phyloP scores from a whole-genome alignment of 352 stramenopile genomes.

The Phytophthora idaei region DNA sequence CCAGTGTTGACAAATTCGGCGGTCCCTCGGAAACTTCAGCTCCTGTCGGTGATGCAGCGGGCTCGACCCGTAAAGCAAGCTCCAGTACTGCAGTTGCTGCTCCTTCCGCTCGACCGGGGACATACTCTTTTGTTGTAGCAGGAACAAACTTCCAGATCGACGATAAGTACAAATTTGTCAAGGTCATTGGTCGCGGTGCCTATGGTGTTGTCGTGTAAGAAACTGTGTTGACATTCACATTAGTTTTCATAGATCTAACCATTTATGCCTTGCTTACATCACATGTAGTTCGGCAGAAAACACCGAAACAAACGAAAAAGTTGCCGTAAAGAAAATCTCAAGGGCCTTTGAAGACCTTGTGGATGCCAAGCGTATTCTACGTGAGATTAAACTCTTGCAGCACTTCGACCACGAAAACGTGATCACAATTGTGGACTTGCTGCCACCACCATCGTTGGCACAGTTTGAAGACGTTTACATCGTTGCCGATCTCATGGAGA shows the following conservation, averaged over 20 bases:
- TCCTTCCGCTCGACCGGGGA: constrained; percentile 49
- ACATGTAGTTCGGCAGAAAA: constrained; percentile 76
- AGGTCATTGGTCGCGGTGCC: constrained; percentile 94
- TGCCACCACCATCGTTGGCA: constrained; percentile 91
- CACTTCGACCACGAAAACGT: constrained; percentile 96
- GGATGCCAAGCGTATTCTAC: constrained; percentile 99
- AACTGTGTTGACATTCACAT: constrained; percentile 2
- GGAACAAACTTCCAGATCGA: constrained; percentile 93
- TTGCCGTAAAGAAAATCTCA: constrained; percentile 91
- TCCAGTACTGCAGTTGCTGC: constrained; percentile 10
- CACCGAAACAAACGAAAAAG: constrained; percentile 79
- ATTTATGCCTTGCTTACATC: background rate
- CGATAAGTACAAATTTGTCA: constrained; percentile 95
- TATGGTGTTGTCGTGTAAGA: constrained; percentile 95
- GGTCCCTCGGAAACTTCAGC: constrained; percentile 20
- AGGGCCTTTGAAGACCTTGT: constrained; percentile 97
- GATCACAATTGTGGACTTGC: constrained; percentile 95
- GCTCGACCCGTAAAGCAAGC: constrained; percentile 14
- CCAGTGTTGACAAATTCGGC: constrained; percentile 6
- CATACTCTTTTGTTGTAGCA: constrained; percentile 81
- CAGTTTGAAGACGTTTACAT: constrained; percentile 99
- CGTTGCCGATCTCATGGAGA: constrained; percentile 98
- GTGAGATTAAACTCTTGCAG: constrained; percentile 95
- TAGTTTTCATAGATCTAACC: constrained; percentile 6
- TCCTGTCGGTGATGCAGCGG: constrained; percentile 23